phyloP scores from a whole-genome alignment of 177 flowering plant species.

The Vitis hybrid region DNA sequence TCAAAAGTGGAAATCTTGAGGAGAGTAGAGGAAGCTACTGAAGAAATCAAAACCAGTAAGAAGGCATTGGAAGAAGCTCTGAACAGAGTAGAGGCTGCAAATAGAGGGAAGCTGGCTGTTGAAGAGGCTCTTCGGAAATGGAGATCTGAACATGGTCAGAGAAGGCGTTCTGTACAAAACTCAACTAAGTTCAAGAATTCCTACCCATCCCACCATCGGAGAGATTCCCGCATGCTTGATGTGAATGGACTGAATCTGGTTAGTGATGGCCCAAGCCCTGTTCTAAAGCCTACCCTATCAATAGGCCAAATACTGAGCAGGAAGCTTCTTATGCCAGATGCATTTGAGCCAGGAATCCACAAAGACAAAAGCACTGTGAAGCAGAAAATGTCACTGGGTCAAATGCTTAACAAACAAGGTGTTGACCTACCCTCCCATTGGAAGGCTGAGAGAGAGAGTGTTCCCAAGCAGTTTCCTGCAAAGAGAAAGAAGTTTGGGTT shows the following conservation, averaged over 20 bases:
- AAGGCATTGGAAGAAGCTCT: conserved; percentile 78
- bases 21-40: conserved; percentile 71
- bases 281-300: conserved; percentile 65
- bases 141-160: conserved; percentile 80
- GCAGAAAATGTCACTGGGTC: conserved; percentile 68
- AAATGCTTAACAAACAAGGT: conserved; percentile 66
- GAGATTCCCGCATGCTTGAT: conserved; percentile 53
- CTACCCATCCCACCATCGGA: conserved; percentile 42
- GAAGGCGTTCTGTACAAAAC: conserved; percentile 53
- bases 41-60: conserved; percentile 77
- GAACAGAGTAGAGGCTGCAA: conserved; percentile 74
- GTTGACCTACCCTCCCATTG: conserved; percentile 24
- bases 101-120: conserved; percentile 71
- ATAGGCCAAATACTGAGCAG: conserved; percentile 90
- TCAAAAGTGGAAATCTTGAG: conserved; percentile 61
- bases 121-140: conserved; percentile 83
- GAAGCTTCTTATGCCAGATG: conserved; percentile 69
- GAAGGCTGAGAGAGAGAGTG: conserved; percentile 38
- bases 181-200: conserved; percentile 72
- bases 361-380: conserved; percentile 27
- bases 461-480: conserved; percentile 43
- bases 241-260: conserved; percentile 51
- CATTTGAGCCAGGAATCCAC: conserved; percentile 38
- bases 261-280: conserved; percentile 50
- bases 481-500: conserved; percentile 88